Conservation (phyloP, 306 rosid species). For the Citrullus mucosospermus region DNA sequence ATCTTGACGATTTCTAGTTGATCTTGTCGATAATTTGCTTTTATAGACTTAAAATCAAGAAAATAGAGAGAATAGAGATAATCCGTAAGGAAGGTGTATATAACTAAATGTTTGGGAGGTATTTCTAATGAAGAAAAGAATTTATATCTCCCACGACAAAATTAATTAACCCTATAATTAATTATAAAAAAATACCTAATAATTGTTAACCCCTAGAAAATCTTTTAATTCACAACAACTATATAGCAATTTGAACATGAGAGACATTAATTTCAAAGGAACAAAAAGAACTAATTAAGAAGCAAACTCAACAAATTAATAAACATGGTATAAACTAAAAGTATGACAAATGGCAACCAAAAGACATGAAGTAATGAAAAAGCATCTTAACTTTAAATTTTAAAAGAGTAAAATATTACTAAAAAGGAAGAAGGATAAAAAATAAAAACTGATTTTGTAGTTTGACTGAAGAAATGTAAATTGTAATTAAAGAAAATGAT, state of each 20-base stretch:
- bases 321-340: neutral
- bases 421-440: neutral
- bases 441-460: neutral
- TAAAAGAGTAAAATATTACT: neutral
- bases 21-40: too few relatives aligned
- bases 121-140: neutral
- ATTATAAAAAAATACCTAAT: neutral
- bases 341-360: neutral
- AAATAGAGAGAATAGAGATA: neutral
- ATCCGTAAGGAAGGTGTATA: neutral
- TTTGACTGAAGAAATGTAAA: neutral
- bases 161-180: neutral
- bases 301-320: neutral
- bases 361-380: neutral
- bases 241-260: neutral
- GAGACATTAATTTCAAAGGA: neutral
- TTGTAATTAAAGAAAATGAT: constrained; percentile 1
- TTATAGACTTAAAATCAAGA: neutral
- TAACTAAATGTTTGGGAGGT: neutral
- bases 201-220: neutral
- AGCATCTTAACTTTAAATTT: neutral
- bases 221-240: too few relatives aligned
- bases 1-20: neutral
- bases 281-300: neutral
- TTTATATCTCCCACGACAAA: neutral